These are phyloP conservation scores for Teunomyces funiuensis DNA, from an alignment of 805 yeast genomes.

Conservation along the genomic window DNA sequence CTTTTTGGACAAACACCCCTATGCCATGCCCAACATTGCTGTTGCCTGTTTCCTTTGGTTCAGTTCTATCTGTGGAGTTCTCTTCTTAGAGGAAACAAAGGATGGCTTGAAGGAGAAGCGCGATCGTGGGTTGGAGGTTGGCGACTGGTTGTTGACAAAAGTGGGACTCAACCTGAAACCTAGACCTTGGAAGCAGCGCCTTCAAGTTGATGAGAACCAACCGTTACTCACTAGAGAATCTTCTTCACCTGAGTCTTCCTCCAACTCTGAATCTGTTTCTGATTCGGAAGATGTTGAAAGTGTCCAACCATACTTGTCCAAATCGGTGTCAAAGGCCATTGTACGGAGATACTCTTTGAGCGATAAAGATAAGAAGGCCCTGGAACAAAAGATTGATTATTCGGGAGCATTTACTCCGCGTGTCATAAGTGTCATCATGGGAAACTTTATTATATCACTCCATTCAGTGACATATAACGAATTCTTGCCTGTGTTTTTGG, in stretches of 20 bases:
- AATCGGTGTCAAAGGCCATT: conserved; percentile 21
- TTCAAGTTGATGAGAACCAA: background rate
- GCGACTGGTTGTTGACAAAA: conserved; percentile 28
- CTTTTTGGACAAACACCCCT: conserved; percentile 33
- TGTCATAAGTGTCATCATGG: conserved; percentile 31
- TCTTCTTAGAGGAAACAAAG: conserved; percentile 42
- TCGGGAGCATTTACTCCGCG: conserved; percentile 27
- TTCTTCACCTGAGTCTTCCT: conserved; percentile 1
- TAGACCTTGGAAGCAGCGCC: conserved; percentile 32
- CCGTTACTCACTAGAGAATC: background rate
- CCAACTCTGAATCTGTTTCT: conserved; percentile 5
- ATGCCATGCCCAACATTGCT: conserved; percentile 39
- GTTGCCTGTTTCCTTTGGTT: conserved; percentile 27
- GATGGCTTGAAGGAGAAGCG: conserved; percentile 19
- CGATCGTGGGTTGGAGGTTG: conserved; percentile 36
- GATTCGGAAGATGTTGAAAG: conserved; percentile 10
- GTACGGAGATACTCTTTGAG: conserved; percentile 17
- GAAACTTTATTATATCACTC: conserved; percentile 34
- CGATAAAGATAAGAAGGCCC: conserved; percentile 8
- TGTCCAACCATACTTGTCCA: conserved; percentile 12
- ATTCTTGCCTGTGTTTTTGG: conserved; percentile 39
- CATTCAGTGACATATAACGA: conserved; percentile 34
- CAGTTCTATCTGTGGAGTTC: conserved; percentile 28
- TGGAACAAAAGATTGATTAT: conserved; percentile 5
- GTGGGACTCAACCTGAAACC: conserved; percentile 26